These are phyloP conservation scores for Diaporthe vexans DNA, from an alignment of 2,329 filamentous ascomycete genomes.

Conservation along the genomic window DNA sequence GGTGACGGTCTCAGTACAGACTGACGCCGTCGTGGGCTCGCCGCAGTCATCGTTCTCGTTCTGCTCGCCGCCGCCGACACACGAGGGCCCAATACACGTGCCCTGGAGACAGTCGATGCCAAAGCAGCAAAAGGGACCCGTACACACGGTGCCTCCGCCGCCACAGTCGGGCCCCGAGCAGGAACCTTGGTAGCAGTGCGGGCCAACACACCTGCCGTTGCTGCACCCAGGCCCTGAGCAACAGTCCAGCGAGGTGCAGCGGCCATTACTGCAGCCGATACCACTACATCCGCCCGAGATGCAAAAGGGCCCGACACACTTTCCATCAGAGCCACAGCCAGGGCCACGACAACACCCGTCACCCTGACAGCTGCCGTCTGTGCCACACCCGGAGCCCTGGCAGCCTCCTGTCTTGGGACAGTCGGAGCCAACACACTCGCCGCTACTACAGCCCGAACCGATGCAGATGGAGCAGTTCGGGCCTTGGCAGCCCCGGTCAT, in stretches of 20 bases:
- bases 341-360: not conserved
- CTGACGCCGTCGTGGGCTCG: constrained; percentile 3
- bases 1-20: constrained; percentile 12
- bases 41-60: not conserved
- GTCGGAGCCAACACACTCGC: constrained; percentile 13
- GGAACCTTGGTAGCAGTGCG: not conserved
- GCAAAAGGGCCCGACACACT: not conserved
- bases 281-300: constrained; percentile 1
- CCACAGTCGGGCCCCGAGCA: constrained; percentile 5
- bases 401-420: not conserved
- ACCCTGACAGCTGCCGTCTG: not conserved
- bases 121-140: constrained; percentile 13
- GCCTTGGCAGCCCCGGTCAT: not conserved
- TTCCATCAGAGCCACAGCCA: not conserved
- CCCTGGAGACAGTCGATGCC: constrained; percentile 17
- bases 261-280: not conserved
- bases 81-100: constrained; percentile 1
- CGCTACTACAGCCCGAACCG: not conserved
- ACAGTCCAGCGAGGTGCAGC: not conserved
- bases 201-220: not conserved
- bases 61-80: constrained; percentile 7
- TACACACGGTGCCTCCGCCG: constrained; percentile 11
- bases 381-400: not conserved
- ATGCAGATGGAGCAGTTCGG: not conserved
- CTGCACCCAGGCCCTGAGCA: not conserved